Evolutionary conservation across 192 early-diverging fungal genomes (phyloP).

Genomic region (Coemansia sp.): DNA sequence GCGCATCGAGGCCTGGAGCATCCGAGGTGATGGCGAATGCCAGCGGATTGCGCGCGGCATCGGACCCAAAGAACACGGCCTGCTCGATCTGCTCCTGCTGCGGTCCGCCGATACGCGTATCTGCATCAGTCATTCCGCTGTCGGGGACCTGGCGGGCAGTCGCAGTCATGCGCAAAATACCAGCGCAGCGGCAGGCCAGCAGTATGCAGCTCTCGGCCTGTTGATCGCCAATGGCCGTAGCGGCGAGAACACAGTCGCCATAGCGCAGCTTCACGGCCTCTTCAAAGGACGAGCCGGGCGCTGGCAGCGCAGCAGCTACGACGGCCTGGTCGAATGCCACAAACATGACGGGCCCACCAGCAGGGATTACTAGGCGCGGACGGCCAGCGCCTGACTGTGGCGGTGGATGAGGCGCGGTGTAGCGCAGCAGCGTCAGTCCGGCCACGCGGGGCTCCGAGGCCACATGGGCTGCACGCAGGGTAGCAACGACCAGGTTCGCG

Average conservation of each 20-base stretch:
- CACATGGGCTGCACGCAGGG: slow-evolving; percentile 22
- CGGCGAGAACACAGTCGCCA: slow-evolving; percentile 24
- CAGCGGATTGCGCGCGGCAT: slow-evolving; percentile 29
- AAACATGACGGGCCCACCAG: slow-evolving; percentile 28
- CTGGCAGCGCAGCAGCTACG: slow-evolving; percentile 9
- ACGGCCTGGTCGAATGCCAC: slow-evolving; percentile 24
- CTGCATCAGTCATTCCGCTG: background rate
- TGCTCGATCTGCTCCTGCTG: slow-evolving; percentile 51
- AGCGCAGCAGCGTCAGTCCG: slow-evolving; percentile 26
- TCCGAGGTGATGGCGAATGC: slow-evolving; percentile 29
- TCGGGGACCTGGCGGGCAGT: background rate
- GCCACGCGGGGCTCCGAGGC: slow-evolving; percentile 22
- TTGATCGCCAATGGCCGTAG: background rate
- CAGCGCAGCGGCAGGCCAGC: slow-evolving; percentile 30
- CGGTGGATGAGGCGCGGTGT: slow-evolving; percentile 2
- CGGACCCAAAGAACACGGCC: slow-evolving; percentile 47
- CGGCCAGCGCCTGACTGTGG: slow-evolving; percentile 2
- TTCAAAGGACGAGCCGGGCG: slow-evolving; percentile 22
- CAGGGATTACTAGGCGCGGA: slow-evolving; percentile 32
- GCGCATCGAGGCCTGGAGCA: slow-evolving; percentile 17
- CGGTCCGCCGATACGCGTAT: slow-evolving; percentile 4
- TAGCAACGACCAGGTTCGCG: slow-evolving; percentile 15
- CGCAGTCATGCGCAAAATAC: slow-evolving; percentile 35
- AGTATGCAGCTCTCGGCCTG: slow-evolving; percentile 27
- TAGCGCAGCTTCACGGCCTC: slow-evolving; percentile 33